These are phyloP conservation scores for Naegleria gruberi DNA, from an alignment of 208 protist species.

Conservation along the genomic window DNA sequence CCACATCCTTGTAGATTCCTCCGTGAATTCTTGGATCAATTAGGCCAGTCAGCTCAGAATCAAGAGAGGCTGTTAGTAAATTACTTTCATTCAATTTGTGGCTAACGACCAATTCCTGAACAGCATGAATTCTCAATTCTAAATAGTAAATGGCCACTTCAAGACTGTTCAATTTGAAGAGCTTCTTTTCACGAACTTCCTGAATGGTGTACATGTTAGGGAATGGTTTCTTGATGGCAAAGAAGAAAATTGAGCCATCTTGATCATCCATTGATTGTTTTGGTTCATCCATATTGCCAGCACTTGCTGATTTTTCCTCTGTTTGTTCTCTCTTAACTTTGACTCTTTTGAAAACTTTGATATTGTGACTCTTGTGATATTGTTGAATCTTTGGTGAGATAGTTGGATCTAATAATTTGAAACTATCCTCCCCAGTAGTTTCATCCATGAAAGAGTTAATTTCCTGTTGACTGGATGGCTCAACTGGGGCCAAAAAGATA, in stretches of 20 bases:
- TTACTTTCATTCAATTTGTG: background rate
- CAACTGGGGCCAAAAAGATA: background rate
- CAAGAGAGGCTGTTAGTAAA: background rate
- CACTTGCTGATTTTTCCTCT: background rate
- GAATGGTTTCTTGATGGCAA: background rate
- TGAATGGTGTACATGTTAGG: background rate
- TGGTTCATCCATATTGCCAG: background rate
- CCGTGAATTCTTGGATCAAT: background rate
- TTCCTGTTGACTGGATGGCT: background rate
- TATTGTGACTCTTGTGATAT: background rate
- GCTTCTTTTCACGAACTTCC: background rate
- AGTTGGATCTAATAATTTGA: background rate
- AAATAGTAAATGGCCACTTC: constrained; percentile 21
- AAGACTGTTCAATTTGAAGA: background rate
- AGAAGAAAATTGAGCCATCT: background rate
- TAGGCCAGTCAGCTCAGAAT: background rate
- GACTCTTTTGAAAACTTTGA: background rate
- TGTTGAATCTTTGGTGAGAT: background rate
- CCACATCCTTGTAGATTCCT: background rate
- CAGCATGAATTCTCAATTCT: constrained; percentile 12
- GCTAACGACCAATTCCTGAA: constrained; percentile 8
- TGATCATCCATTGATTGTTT: background rate
- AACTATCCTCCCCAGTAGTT: background rate
- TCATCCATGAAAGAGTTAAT: background rate
- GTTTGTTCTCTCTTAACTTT: background rate